These are phyloP conservation scores for Passiflora organensis DNA, from an alignment of 345 rosid species.

Conservation along the genomic window DNA sequence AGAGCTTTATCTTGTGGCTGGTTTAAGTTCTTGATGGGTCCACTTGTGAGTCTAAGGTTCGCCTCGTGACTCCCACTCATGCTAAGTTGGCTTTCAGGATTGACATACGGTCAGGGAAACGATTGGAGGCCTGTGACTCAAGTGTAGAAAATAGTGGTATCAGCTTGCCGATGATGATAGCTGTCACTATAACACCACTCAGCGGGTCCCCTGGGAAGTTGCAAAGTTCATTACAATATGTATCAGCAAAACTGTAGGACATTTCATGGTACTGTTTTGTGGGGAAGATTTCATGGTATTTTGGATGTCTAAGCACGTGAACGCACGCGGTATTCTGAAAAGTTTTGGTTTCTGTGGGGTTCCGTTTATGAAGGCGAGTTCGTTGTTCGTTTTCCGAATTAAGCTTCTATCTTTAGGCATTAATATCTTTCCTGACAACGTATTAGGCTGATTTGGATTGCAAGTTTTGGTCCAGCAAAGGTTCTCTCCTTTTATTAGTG, in stretches of 20 bases:
- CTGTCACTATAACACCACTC: not conserved
- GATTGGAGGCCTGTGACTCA: not conserved
- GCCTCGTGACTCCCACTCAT: not conserved
- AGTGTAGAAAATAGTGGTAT: not conserved
- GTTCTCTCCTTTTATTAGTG: no score
- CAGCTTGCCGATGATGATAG: not conserved
- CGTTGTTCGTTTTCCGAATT: no score
- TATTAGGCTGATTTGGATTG: no score
- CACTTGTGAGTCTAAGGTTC: not conserved
- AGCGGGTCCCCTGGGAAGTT: not conserved
- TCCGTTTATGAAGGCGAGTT: no score
- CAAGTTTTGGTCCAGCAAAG: no score
- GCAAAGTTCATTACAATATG: constrained; percentile 4
- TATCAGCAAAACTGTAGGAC: not conserved
- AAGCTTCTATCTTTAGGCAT: no score
- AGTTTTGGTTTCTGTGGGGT: no score
- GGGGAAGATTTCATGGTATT: not conserved
- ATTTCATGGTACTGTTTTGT: no score
- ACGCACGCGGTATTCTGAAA: not conserved
- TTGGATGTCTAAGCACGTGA: not conserved
- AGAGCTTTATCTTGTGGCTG: constrained; percentile 51
- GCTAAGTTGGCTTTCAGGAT: constrained; percentile 21
- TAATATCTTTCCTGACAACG: no score
- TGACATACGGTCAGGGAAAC: constrained; percentile 5
- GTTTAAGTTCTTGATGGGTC: constrained; percentile 31